phyloP scores from a whole-genome alignment of 495 filamentous ascomycete genomes.

The Penicillium paxilli region DNA sequence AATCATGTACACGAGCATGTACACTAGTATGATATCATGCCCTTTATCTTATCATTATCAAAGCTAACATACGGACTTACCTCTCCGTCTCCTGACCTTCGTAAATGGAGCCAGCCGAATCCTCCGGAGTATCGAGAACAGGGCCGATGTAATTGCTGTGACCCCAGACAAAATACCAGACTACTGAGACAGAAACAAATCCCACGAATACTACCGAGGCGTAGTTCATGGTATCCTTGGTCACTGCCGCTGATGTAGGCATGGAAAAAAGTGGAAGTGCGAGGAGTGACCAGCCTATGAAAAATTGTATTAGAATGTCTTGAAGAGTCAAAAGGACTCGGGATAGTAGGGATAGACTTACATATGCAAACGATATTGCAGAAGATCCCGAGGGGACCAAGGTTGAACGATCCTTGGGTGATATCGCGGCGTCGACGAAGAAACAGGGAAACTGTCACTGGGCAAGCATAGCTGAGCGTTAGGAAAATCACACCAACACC shows the following conservation, averaged over 20 bases:
- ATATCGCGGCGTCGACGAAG: slow-evolving; percentile 42
- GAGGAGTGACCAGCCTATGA: slow-evolving; percentile 54
- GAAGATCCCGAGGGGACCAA: slow-evolving; percentile 53
- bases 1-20: too few relatives aligned
- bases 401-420: slow-evolving; percentile 48
- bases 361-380: slow-evolving; percentile 53
- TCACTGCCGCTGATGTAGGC: slow-evolving; percentile 37
- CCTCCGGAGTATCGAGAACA: neutral
- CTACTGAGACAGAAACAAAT: slow-evolving; percentile 46
- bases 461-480: slow-evolving; percentile 53
- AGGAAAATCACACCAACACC: slow-evolving; percentile 57
- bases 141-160: slow-evolving; percentile 32
- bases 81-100: neutral
- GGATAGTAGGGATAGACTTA: slow-evolving; percentile 29
- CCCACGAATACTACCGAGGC: slow-evolving; percentile 59
- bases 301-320: neutral
- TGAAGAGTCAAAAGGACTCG: too few relatives aligned
- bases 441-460: slow-evolving; percentile 50
- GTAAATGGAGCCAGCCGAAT: neutral
- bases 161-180: slow-evolving; percentile 67
- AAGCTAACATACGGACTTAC: too few relatives aligned
- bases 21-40: too few relatives aligned
- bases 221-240: slow-evolving; percentile 49
- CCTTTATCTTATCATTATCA: too few relatives aligned
- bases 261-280: slow-evolving; percentile 54